phyloP scores from a whole-genome alignment of 2,329 filamentous ascomycete genomes.

The Penicillium sp. region DNA sequence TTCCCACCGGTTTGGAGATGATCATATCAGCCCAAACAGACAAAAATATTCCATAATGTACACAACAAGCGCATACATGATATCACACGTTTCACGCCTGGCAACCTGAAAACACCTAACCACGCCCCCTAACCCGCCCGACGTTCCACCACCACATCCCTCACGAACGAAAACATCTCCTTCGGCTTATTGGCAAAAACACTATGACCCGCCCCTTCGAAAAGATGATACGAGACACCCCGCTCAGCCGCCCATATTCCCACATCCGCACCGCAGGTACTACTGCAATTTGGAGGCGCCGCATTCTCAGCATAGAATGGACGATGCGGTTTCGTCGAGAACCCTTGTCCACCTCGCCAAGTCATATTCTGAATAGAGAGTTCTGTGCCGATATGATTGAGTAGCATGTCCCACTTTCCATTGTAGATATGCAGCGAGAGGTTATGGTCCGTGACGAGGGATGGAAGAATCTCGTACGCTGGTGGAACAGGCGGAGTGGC shows the following conservation, averaged over 20 bases:
- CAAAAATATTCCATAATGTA: background rate
- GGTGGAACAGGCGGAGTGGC: slow-evolving; percentile 30
- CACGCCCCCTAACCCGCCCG: background rate
- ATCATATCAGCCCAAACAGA: background rate
- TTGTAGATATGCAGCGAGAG: slow-evolving; percentile 42
- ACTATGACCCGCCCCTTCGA: slow-evolving; percentile 39
- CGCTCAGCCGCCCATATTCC: slow-evolving; percentile 39
- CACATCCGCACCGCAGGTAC: slow-evolving; percentile 15
- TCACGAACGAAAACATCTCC: slow-evolving; percentile 43
- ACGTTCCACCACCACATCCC: slow-evolving; percentile 35
- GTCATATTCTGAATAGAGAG: slow-evolving; percentile 47
- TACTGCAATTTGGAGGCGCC: slow-evolving; percentile 10
- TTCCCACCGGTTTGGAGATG: too few relatives aligned
- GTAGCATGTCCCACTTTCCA: slow-evolving; percentile 43
- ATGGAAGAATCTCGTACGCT: slow-evolving; percentile 38
- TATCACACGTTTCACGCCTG: too few relatives aligned
- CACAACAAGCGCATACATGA: too few relatives aligned
- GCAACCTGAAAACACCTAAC: background rate
- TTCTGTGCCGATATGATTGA: slow-evolving; percentile 44
- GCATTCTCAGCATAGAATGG: slow-evolving; percentile 34
- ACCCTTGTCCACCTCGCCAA: slow-evolving; percentile 43
- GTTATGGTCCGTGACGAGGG: slow-evolving; percentile 35
- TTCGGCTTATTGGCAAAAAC: slow-evolving; percentile 36
- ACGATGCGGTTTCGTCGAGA: slow-evolving; percentile 30
- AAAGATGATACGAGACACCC: slow-evolving; percentile 43